Evolutionary conservation across 2,329 filamentous ascomycete genomes (phyloP).

Genomic region (Tothia fuscella): DNA sequence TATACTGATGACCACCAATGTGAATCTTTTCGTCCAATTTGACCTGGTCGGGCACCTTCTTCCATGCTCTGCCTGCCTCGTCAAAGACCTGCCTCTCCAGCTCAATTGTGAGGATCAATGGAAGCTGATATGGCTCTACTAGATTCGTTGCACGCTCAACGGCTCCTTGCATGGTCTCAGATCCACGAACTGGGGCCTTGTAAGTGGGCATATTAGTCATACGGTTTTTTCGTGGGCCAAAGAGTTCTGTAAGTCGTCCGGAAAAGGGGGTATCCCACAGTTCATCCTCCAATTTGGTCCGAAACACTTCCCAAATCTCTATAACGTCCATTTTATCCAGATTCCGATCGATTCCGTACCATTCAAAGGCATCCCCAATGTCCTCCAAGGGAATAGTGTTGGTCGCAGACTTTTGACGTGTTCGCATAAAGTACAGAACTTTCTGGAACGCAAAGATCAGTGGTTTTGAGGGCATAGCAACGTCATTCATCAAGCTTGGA

Average conservation of each 20-base stretch:
- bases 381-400: conserved; percentile 11
- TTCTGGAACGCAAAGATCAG: conserved; percentile 39
- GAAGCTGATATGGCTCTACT: conserved; percentile 22
- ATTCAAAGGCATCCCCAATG: conserved; percentile 24
- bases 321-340: conserved; percentile 37
- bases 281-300: conserved; percentile 40
- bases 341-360: conserved; percentile 27
- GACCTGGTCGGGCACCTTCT: conserved; percentile 45
- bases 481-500: conserved; percentile 34
- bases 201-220: conserved; percentile 22
- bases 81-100: conserved; percentile 47
- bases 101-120: conserved; percentile 42
- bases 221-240: conserved; percentile 29
- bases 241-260: conserved; percentile 32
- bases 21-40: conserved; percentile 42
- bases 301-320: conserved; percentile 43
- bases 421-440: conserved; percentile 38
- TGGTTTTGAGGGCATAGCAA: conserved; percentile 36
- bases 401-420: conserved; percentile 22
- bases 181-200: conserved; percentile 23
- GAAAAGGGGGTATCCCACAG: conserved; percentile 32
- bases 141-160: conserved; percentile 23
- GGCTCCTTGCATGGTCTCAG: conserved; percentile 30
- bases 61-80: conserved; percentile 41
- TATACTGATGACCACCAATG: conserved; percentile 37